Evolutionary conservation across 1,284 basidiomycete genomes (phyloP).

Genomic region (Earliella scabrosa): DNA sequence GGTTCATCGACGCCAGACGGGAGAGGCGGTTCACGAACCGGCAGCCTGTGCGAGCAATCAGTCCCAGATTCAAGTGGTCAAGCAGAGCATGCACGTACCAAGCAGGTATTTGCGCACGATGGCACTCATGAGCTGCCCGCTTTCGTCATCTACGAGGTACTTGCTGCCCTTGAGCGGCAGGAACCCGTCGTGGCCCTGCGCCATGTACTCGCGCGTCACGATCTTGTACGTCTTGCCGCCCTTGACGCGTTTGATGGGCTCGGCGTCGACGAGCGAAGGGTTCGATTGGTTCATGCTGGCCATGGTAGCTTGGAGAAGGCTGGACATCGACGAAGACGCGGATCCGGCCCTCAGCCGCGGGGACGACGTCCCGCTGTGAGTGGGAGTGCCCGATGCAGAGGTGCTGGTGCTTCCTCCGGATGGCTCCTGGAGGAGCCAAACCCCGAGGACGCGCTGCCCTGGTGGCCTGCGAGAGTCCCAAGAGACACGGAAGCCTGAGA

Average conservation of each 20-base stretch:
- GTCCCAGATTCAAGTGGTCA: background rate
- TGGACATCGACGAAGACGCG: slow-evolving; percentile 31
- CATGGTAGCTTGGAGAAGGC: slow-evolving; percentile 25
- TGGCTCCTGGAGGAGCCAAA: slow-evolving; percentile 66
- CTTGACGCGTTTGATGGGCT: slow-evolving; percentile 56
- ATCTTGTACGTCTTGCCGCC: slow-evolving; percentile 72
- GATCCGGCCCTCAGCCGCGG: slow-evolving; percentile 27
- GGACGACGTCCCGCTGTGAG: slow-evolving; percentile 43
- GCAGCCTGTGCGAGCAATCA: slow-evolving; percentile 47
- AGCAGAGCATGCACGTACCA: slow-evolving; percentile 50
- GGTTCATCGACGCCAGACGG: slow-evolving; percentile 38
- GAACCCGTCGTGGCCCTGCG: slow-evolving; percentile 84
- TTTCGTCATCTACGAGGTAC: slow-evolving; percentile 85
- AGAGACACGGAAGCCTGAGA: slow-evolving; percentile 84
- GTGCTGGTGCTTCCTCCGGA: slow-evolving; percentile 37
- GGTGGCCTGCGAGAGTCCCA: slow-evolving; percentile 84
- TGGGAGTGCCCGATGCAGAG: slow-evolving; percentile 34
- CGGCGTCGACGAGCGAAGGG: slow-evolving; percentile 43
- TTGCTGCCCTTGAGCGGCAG: slow-evolving; percentile 65
- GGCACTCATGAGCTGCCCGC: slow-evolving; percentile 79
- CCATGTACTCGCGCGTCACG: slow-evolving; percentile 80
- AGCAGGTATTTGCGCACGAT: slow-evolving; percentile 88
- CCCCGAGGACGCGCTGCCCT: slow-evolving; percentile 72
- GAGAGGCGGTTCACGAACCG: slow-evolving; percentile 69
- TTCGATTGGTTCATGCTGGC: slow-evolving; percentile 9